Evolutionary conservation across 1,284 basidiomycete species (phyloP), one percentile per base, ranked within the genome.

Genomic region (Athelia sp.): DNA sequence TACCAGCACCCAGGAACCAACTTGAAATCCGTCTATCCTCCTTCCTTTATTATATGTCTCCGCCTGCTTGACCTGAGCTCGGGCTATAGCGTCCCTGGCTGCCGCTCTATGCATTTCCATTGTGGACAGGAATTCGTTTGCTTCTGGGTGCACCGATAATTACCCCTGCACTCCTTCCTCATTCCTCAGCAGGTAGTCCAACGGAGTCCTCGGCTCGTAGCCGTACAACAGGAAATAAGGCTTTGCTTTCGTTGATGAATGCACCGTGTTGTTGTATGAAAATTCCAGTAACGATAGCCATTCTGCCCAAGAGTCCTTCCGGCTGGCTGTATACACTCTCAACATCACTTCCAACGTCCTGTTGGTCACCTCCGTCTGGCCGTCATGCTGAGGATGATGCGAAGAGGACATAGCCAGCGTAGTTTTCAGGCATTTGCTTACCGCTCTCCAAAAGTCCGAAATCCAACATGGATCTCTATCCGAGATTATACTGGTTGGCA

Each of bases 381-480:
- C 67, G 53, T 70, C 62, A 2, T 61, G 57, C 50, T 69, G 58
- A 1, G 63, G 65, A 48, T 67, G 65, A 45, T 56, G 57, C 0
- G 61, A 50, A 0, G 65, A 62, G 8, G 66, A 63, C 3, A 68
- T 50, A 1, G 51, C 31, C 46, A 59, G 54, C 10, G 58, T 38
- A 3, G 43, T 29, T 3, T 43, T 36, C n/a, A 48, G 42, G 4
- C 17, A 29, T 9, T 49, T 26, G 2, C 54, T 42, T 8, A 67
- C 47, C 8, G 46, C 52, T 26, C 52, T 53, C 64, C 61, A 66
- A 45, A 64, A 67, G 14, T 44, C 18, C 0, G 52, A 50, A 14
- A 55, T 52, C 56, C 64, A 69, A 14, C 58, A 53, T 0, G 55
- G 21, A 43, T 62, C 62, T 13, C 62, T n/a, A 43, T 69, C 64